These are phyloP conservation scores for Neovahlkampfia damariscottae DNA, from an alignment of 78 protist genomes.

Conservation along the genomic window DNA sequence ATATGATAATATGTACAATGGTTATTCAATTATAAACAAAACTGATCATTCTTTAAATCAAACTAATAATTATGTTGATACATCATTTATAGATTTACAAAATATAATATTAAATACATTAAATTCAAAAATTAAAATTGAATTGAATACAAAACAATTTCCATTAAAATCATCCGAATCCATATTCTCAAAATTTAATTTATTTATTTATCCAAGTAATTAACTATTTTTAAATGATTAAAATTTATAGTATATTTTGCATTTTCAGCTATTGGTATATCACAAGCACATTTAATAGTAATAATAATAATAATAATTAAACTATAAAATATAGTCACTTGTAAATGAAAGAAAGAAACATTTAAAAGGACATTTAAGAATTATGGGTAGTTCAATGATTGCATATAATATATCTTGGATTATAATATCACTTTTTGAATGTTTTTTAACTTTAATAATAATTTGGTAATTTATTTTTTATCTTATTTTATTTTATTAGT, in stretches of 20 bases:
- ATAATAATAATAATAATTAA: background rate
- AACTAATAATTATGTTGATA: too few relatives aligned
- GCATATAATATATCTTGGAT: slow-evolving; percentile 1
- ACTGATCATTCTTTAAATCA: too few relatives aligned
- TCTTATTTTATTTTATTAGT: background rate
- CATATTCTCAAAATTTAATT: too few relatives aligned
- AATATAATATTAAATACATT: too few relatives aligned
- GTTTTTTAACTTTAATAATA: background rate
- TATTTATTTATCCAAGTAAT: too few relatives aligned
- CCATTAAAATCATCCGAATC: too few relatives aligned
- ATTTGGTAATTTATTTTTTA: background rate
- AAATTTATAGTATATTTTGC: background rate
- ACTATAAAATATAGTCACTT: background rate
- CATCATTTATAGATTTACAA: too few relatives aligned
- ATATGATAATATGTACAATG: too few relatives aligned
- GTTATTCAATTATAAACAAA: too few relatives aligned
- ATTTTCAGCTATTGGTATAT: background rate
- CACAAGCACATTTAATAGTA: background rate
- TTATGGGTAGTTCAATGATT: background rate
- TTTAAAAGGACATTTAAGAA: background rate
- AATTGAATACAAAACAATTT: too few relatives aligned
- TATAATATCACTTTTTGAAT: background rate
- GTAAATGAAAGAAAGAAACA: background rate
- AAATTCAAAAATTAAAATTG: too few relatives aligned
- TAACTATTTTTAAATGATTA: background rate